Evolutionary conservation across 2,329 filamentous ascomycete genomes (phyloP), one percentile per base, ranked within the genome.

Genomic region (Furcasterigmium sp.): DNA sequence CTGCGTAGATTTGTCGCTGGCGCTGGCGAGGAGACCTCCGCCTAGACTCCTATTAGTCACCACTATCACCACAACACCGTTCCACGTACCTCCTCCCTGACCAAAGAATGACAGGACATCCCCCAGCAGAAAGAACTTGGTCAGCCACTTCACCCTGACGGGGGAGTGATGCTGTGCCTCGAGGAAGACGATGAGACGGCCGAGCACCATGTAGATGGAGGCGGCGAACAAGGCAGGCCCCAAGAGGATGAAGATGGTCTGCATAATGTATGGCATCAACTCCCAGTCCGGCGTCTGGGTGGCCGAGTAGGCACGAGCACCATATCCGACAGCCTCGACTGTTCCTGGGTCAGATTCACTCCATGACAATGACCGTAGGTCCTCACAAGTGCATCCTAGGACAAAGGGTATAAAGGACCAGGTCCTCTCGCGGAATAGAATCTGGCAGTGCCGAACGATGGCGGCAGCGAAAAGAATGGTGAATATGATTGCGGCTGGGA

Each of bases 41-140:
- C 44, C 46, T 46, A 7, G 13, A 9, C 3, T 7, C 18, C 10
- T 9, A 5, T 45, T 20, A 47, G 39, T 3, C n/a, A 21, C 10
- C 20, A 19, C 15, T 10, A 41, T 11, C 3, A 14, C 9, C 36
- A 9, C n/a, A 42, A 23, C 14, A 29, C 26, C 6, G 32, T 8
- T 20, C 3, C 20, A n/a, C 44, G 19, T 42, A 56, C 72, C 73
- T 25, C 60, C 61, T 14, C 61, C 62, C 53, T 81, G 77, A 3
- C 77, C 56, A 2, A 69, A 26, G 51, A 82, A 74, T 1, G 70
- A 73, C 5, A 77, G 30, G 2, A 80, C 53, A 47, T 82, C 77
- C 20, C 76, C 73, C 3, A 56, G 43, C 3, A 82, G 75, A 45
- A 82, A 82, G 20, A 73, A 60, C 42, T 68, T 73, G 3, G 77